Conservation (phyloP, 1,284 basidiomycete genomes). For the Gymnopus androsaceus region DNA sequence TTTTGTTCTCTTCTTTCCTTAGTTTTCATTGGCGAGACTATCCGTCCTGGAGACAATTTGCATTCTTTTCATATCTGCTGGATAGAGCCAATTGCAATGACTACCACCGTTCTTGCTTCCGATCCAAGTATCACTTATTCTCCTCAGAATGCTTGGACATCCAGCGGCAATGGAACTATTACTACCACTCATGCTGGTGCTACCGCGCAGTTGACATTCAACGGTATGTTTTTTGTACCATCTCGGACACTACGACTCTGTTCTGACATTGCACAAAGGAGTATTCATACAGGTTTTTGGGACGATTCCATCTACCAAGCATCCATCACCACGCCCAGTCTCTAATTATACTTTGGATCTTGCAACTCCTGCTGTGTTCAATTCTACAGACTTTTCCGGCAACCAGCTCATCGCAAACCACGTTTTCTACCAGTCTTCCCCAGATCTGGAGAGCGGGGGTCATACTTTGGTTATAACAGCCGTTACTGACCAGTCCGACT, state of each 20-base stretch:
- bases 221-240: neutral
- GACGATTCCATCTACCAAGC: neutral
- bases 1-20: neutral
- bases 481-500: neutral
- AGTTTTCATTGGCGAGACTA: no score
- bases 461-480: neutral
- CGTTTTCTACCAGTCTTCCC: neutral
- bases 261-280: neutral
- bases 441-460: neutral
- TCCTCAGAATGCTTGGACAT: neutral
- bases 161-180: neutral
- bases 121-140: neutral
- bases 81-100: neutral
- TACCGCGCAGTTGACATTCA: neutral
- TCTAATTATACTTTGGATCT: neutral
- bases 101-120: neutral
- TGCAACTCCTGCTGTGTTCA: neutral
- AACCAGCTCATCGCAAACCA: neutral
- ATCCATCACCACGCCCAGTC: neutral
- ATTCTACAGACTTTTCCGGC: neutral
- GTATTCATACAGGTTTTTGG: conserved; percentile 3
- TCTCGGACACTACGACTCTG: neutral
- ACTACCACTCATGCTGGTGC: neutral
- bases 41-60: conserved; percentile 1
- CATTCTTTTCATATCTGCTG: neutral